Evolutionary conservation across 2,329 filamentous ascomycete genomes (phyloP), one percentile per base, ranked within the genome.

Genomic region (Periconia sp.): DNA sequence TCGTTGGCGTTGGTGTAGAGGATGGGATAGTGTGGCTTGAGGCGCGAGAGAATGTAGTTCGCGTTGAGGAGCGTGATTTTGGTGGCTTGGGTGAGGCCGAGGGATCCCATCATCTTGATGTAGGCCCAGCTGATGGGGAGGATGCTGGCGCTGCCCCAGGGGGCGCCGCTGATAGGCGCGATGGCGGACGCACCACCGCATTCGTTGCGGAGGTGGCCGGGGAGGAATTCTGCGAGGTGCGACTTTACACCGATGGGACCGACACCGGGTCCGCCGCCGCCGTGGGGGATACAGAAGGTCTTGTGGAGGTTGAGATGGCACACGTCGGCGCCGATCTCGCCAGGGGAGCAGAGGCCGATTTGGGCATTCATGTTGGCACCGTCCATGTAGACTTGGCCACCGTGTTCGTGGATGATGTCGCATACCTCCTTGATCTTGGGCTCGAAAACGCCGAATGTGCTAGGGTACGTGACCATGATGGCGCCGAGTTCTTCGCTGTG

Each of bases 301-400:
- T 97, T 97, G 85, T 97, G 93, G 41, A 97, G 83, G 76, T 97
- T 97, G 55, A 97, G 81, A 79, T 97, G 93, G 82, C 93, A 97
- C 40, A 97, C 92, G 72, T 97, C 93, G 30, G 93, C 93, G 18
- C 93, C 93, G 62, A 97, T 96, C 73, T 95, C 92, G 40, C 93
- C 93, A 1, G 93, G 93, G 0, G 91, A 96, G 79, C 91, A 96
- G 11, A 97, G 83, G 13, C 93, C 93, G 59, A 97, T 97, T 76
- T 97, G 93, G 17, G 93, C 93, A 71, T 97, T 97, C 91, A 97
- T 94, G 79, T 97, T 97, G 61, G 93, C 93, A 45, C 93, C 93
- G 71, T 97, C 93, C 93, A 97, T 97, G 80, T 97, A 97, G 15
- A 97, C 93, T 70, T 95, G 91, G 10, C 93, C 93, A 49, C 93